phyloP scores from a whole-genome alignment of 176 grass and related monocot species.

The Tuctoria greenei region DNA sequence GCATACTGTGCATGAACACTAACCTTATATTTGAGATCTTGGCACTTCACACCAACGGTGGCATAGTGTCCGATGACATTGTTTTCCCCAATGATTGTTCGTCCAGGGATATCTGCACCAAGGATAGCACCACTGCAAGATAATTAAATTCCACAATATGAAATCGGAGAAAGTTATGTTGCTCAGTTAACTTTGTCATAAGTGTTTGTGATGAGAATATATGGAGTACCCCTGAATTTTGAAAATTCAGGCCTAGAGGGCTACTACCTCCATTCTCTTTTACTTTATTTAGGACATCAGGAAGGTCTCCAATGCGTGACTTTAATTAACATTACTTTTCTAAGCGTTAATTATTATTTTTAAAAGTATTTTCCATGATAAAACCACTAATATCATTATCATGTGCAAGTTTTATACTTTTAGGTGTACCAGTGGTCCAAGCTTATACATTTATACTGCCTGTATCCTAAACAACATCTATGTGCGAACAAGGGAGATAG shows the following conservation, averaged over 20 bases:
- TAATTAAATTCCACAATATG: constrained; percentile 35
- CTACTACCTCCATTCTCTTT: neutral
- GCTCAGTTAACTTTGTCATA: constrained; percentile 6
- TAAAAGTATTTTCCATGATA: neutral
- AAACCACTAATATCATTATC: neutral
- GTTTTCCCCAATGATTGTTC: constrained; percentile 62
- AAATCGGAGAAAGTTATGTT: constrained; percentile 24
- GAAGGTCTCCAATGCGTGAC: neutral
- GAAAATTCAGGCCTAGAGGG: neutral
- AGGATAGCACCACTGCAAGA: constrained; percentile 86
- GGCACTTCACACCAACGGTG: constrained; percentile 77
- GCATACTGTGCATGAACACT: constrained; percentile 10
- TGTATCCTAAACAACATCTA: neutral
- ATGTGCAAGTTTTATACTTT: neutral
- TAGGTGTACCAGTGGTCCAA: neutral
- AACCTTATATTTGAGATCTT: constrained; percentile 98
- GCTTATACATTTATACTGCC: neutral
- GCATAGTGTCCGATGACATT: constrained; percentile 81
- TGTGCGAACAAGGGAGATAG: neutral
- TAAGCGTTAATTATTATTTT: neutral
- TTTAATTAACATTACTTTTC: neutral
- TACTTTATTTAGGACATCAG: neutral
- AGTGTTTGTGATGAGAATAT: neutral
- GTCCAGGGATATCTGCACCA: constrained; percentile 78
- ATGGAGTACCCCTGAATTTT: neutral